Conservation (phyloP, 257 asterid genomes). For the Echites panduratus region DNA sequence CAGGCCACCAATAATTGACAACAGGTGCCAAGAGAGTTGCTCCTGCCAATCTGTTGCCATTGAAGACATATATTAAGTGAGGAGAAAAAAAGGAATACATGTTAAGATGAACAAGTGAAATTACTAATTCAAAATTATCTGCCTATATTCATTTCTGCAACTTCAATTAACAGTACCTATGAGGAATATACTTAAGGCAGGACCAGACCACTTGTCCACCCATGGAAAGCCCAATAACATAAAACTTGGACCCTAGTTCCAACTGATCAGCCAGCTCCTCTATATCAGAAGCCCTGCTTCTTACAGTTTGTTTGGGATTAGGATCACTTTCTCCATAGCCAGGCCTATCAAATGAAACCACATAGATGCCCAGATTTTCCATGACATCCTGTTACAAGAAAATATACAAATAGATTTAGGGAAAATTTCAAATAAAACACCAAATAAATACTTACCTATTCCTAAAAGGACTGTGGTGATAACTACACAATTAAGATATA, state of each 20-base stretch:
- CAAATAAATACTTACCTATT: neutral
- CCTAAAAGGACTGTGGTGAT: neutral
- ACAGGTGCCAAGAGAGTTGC: constrained; percentile 74
- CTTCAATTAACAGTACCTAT: constrained; percentile 41
- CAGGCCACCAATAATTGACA: constrained; percentile 82
- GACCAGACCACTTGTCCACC: constrained; percentile 86
- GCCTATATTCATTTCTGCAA: neutral
- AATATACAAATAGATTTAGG: too few species aligned
- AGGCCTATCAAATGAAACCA: constrained; percentile 79
- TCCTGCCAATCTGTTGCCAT: constrained; percentile 69
- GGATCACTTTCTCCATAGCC: constrained; percentile 98
- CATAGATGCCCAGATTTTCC: constrained; percentile 56
- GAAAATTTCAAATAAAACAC: neutral
- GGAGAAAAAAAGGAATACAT: neutral
- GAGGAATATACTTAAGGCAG: constrained; percentile 88
- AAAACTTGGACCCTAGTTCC: constrained; percentile 71
- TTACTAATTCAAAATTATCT: neutral
- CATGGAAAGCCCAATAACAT: constrained; percentile 71
- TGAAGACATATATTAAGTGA: neutral
- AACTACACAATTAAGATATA: neutral
- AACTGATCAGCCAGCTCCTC: constrained; percentile 85
- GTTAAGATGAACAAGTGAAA: neutral
- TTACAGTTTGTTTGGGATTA: constrained; percentile 48
- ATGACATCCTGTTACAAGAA: constrained; percentile 42
- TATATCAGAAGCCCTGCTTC: constrained; percentile 62